Evolutionary conservation across 2,329 filamentous ascomycete species (phyloP), one percentile per base, ranked within the genome.

Genomic region (Ophiosphaerella narmari): DNA sequence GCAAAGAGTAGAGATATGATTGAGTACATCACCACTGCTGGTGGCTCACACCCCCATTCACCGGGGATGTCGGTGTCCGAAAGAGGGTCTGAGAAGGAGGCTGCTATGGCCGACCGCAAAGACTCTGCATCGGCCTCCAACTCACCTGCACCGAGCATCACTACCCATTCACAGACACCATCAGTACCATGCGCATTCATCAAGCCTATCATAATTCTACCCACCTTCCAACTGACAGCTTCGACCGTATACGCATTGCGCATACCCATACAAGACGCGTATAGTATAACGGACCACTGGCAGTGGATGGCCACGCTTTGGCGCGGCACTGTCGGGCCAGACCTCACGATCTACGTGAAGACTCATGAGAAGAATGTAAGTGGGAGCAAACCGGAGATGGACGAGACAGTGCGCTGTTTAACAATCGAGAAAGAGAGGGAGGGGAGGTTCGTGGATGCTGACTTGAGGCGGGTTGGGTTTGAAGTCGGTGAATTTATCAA

Each of bases 281-380:
- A 95, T 71, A 83, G 85, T 13, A 86, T 89, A 0, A 82, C 89
- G n/a, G 91, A 96, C 64, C 93, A 97, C 75, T 97, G 93, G 91
- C 89, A 95, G 72, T 97, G 93, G 93, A 91, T 94, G 79, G 93
- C 93, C 32, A 93, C 89, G 37, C 82, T 97, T 18, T 97, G 93
- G 93, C 86, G 92, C 8, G 90, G 91, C 8, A 88, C 90, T 46
- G 81, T 92, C 1, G 90, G 89, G 0, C 86, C 93, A 0, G 93
- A 97, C 71, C 76, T 93, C 39, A 88, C 88, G 1, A 79, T 94
- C 24, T 90, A 88, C 65, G 81, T 89, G 14, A 80, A 65, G 48
- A 63, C 43, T 36, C 69, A 63, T 14, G 68, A 65, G 4, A 64
- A 65, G 23, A 68, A 71, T 31, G 58, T 47, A 52, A 16, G 50